These are phyloP conservation scores for Posidonia oceanica DNA, from an alignment of 116 monocot genomes.

Conservation along the genomic window DNA sequence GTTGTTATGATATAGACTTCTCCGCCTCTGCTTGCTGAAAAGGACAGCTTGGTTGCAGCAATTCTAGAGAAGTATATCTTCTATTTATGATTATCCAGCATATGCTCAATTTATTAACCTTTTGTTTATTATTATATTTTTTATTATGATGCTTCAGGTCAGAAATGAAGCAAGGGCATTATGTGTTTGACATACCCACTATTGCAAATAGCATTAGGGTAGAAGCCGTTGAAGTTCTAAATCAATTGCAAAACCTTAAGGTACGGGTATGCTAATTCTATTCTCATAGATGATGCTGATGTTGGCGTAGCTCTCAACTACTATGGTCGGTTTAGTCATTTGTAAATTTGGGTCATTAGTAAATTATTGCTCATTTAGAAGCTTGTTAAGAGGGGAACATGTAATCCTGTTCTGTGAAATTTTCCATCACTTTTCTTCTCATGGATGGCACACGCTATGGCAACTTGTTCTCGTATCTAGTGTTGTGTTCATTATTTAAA, in stretches of 20 bases:
- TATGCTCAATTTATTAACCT: neutral
- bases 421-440: too few relatives aligned
- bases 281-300: neutral
- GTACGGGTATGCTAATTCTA: constrained; percentile 14
- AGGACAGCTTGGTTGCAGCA: constrained; percentile 47
- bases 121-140: neutral
- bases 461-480: too few relatives aligned
- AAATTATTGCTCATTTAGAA: too few relatives aligned
- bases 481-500: too few relatives aligned
- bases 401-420: too few relatives aligned
- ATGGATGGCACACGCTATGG: too few relatives aligned
- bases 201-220: constrained; percentile 40
- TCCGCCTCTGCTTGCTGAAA: constrained; percentile 55
- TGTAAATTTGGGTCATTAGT: too few relatives aligned
- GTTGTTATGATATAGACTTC: constrained; percentile 46
- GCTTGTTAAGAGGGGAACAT: too few relatives aligned
- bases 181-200: constrained; percentile 67
- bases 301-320: neutral
- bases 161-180: constrained; percentile 54
- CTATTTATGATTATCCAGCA: neutral
- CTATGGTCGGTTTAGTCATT: too few relatives aligned
- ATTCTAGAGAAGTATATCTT: constrained; percentile 51
- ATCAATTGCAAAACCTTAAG: constrained; percentile 68
- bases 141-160: constrained; percentile 28
- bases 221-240: constrained; percentile 29